A percentile compares a stretch with the other conserved stretches of the same genome.
These are phyloP conservation scores for Podosphaera xanthii DNA, from an alignment of 2,329 filamentous ascomycete species.

Conservation along the genomic window DNA sequence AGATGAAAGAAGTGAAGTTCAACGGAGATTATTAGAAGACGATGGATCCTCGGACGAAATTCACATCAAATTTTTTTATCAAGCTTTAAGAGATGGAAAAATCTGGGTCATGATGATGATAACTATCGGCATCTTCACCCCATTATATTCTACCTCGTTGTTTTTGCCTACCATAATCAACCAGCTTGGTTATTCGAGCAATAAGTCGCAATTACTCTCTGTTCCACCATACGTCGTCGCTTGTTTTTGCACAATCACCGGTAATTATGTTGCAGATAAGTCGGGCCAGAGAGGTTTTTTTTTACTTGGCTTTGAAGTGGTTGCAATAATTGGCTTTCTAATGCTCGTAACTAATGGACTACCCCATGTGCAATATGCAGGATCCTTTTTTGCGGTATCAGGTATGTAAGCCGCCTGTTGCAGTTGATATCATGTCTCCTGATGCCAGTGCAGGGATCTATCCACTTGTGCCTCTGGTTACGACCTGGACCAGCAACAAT, in stretches of 20 bases:
- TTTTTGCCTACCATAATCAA: slow-evolving; percentile 21
- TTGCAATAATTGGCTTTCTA: slow-evolving; percentile 53
- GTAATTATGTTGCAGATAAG: slow-evolving; percentile 55
- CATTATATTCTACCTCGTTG: slow-evolving; percentile 22
- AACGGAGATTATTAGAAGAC: slow-evolving; percentile 45
- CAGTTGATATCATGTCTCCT: neutral
- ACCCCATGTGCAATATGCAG: slow-evolving; percentile 54
- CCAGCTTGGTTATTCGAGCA: slow-evolving; percentile 31
- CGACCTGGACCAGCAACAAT: slow-evolving; percentile 74
- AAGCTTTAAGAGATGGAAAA: slow-evolving; percentile 38
- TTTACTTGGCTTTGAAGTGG: slow-evolving; percentile 37
- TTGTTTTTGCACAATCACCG: slow-evolving; percentile 37
- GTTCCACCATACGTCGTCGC: slow-evolving; percentile 38
- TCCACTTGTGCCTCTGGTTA: slow-evolving; percentile 61
- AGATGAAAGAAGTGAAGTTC: slow-evolving; percentile 29
- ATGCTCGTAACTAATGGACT: slow-evolving; percentile 47
- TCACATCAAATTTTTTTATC: slow-evolving; percentile 28
- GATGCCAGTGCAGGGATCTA: slow-evolving; percentile 45
- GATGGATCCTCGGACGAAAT: slow-evolving; percentile 48
- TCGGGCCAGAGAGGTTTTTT: slow-evolving; percentile 46
- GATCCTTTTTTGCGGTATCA: slow-evolving; percentile 58
- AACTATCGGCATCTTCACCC: slow-evolving; percentile 35
- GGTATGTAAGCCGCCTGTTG: slow-evolving; percentile 13
- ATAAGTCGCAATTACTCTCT: slow-evolving; percentile 24
- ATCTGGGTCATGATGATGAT: slow-evolving; percentile 22